A percentile compares a stretch with the other conserved stretches of the same genome.
Conservation (phyloP, 2,329 filamentous ascomycete species). For the Periconia sp. region DNA sequence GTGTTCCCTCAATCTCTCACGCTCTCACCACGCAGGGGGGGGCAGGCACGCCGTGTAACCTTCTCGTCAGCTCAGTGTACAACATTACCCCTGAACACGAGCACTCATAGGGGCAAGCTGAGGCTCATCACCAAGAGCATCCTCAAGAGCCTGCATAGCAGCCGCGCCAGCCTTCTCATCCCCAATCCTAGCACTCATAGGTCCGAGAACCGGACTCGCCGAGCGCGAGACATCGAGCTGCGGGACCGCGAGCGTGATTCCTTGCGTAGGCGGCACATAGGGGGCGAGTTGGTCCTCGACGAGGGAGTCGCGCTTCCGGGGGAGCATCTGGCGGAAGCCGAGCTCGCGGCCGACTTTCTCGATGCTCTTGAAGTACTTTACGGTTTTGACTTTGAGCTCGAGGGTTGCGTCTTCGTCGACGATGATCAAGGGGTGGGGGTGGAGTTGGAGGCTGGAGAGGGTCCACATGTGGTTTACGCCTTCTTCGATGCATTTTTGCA, state of each 20-base stretch:
- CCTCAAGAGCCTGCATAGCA: constrained; percentile 25
- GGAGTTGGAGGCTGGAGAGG: constrained; percentile 76
- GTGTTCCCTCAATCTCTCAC: too few species aligned
- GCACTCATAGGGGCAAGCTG: constrained; percentile 35
- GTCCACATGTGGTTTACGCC: constrained; percentile 93
- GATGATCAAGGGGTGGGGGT: constrained; percentile 79
- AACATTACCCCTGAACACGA: constrained; percentile 21
- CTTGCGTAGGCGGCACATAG: constrained; percentile 12
- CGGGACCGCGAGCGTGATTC: constrained; percentile 31
- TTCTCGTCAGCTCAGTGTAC: not conserved
- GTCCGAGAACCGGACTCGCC: constrained; percentile 34
- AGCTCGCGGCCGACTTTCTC: constrained; percentile 49
- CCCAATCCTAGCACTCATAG: constrained; percentile 38
- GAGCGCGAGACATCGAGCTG: constrained; percentile 33
- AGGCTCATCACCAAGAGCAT: constrained; percentile 19
- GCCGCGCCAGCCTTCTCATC: constrained; percentile 22
- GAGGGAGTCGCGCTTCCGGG: constrained; percentile 39
- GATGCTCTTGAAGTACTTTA: constrained; percentile 54
- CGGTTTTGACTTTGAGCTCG: constrained; percentile 51
- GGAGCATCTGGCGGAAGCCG: constrained; percentile 49
- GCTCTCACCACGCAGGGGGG: too few species aligned
- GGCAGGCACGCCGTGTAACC: too few species aligned
- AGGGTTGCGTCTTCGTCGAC: constrained; percentile 72
- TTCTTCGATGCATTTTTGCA: constrained; percentile 79
- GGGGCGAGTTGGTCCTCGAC: constrained; percentile 23